phyloP scores from a whole-genome alignment of 768 basidiomycete species.

The Crucibulum laeve region DNA sequence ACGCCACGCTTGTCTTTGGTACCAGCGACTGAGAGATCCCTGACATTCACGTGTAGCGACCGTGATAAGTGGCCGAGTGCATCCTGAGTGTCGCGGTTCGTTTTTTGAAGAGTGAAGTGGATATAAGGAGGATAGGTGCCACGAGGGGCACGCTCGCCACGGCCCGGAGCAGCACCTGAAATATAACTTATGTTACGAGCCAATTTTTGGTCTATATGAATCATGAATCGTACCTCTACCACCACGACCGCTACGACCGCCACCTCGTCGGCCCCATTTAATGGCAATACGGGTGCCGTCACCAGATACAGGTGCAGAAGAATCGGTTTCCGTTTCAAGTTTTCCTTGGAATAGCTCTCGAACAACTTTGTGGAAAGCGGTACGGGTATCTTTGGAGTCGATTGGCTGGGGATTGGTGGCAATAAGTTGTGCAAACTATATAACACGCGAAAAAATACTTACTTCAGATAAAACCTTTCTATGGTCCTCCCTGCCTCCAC shows the following conservation, averaged over 20 bases:
- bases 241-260: slow-evolving; percentile 39
- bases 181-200: neutral
- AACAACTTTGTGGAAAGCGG: slow-evolving; percentile 75
- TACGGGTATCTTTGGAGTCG: slow-evolving; percentile 72
- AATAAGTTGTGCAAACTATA: slow-evolving; percentile 4
- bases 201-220: neutral
- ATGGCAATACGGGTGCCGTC: slow-evolving; percentile 77
- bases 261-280: slow-evolving; percentile 63
- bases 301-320: slow-evolving; percentile 41
- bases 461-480: slow-evolving; percentile 83
- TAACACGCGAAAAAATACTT: slow-evolving; percentile 22
- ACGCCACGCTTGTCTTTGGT: slow-evolving; percentile 99
- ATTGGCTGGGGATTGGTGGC: slow-evolving; percentile 58
- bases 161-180: neutral
- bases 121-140: slow-evolving; percentile 83
- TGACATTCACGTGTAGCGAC: slow-evolving; percentile 67
- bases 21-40: slow-evolving; percentile 87
- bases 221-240: slow-evolving; percentile 20
- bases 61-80: slow-evolving; percentile 80
- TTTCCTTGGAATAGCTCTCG: slow-evolving; percentile 80
- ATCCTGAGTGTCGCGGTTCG: slow-evolving; percentile 96
- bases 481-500: slow-evolving; percentile 51
- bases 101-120: slow-evolving; percentile 95
- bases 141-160: slow-evolving; percentile 44
- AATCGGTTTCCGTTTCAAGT: slow-evolving; percentile 79